Base-by-base conservation (phyloP, 768 basidiomycete genomes). In the Podaxis carcinomalis region DNA sequence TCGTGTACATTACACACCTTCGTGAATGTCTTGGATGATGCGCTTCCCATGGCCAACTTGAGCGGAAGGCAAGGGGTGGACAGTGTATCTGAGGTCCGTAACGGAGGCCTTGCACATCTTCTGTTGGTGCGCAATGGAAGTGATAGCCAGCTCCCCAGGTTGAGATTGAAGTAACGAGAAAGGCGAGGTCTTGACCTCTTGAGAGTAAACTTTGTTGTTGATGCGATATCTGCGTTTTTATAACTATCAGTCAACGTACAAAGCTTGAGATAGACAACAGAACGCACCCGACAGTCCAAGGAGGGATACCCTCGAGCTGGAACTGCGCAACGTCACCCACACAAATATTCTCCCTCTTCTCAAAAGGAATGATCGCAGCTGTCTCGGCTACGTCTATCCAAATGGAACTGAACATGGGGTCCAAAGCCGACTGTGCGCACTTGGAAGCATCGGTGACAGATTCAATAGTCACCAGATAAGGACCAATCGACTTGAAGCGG, bases 341-440 rank as follows among this genome's bases (percentile, higher is more conserved):
- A 73, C 97, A 99, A 63, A 90, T 87, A 68, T 98, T 88, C 65
- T 80, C 80, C 59, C 85, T 81, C 59, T 87, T 78, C 66, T 90
- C 89, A 65, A 94, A 84, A 4, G 96, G 89, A 50, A 93, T 82
- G 57, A 99, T 94, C 11, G 92, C 86, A 7, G 97, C 97, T 1
- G 93, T 93, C 73, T 99, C 97, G 2, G 94, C 92, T n/a, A 98
- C 94, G 66, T 98, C 93, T 11, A 95, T 83, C 88, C 89, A 90
- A 40, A 92, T 80, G 16, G 84, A 84, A 56, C 83, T 80, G 35
- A 74, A 74, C 37, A 83, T 70, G 2, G 85, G 84, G 62, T 91
- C 85, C 13, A 89, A 77, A 37, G 82, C 77, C 13, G 85, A 83
- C 59, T 93, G 88, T 54, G 87, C 88, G 73, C 97, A 98, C 35